Conservation (phyloP, 371 early-diverging fungal genomes). For the Ecytonucleospora hepatopenaei region DNA sequence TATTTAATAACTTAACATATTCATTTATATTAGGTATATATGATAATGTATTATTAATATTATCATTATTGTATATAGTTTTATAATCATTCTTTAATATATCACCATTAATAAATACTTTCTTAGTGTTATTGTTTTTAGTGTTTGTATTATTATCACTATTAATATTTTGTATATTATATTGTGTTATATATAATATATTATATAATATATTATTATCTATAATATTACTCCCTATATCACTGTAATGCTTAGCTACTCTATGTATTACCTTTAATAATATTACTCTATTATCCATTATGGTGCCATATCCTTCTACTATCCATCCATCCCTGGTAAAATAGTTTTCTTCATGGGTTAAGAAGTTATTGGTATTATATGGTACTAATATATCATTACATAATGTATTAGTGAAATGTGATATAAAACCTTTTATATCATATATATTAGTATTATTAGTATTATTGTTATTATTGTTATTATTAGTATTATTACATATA, state of each 20-base stretch:
- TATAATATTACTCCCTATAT: background rate
- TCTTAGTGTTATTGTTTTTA: background rate
- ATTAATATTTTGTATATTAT: too few relatives aligned
- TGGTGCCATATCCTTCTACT: conserved; percentile 19
- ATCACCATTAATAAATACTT: background rate
- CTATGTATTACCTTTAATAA: conserved; percentile 22
- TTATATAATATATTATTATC: too few relatives aligned
- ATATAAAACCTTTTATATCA: conserved; percentile 4
- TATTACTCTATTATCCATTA: conserved; percentile 26
- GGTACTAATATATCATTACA: conserved; percentile 14
- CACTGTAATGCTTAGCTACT: background rate
- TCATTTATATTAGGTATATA: too few relatives aligned
- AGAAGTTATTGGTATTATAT: conserved; percentile 34
- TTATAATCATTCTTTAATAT: background rate
- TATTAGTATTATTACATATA: too few relatives aligned
- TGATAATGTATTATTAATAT: too few relatives aligned
- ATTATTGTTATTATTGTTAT: too few relatives aligned
- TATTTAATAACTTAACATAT: too few relatives aligned
- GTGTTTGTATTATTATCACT: background rate
- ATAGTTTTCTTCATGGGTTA: conserved; percentile 33
- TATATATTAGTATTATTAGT: too few relatives aligned
- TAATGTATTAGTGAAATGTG: conserved; percentile 30
- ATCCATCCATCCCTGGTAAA: conserved; percentile 43
- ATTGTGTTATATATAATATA: too few relatives aligned
- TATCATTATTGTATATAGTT: background rate